A percentile compares a stretch with the other conserved stretches of the same genome.
Conservation (phyloP, 306 rosid species). For the Prunus dulcis region DNA sequence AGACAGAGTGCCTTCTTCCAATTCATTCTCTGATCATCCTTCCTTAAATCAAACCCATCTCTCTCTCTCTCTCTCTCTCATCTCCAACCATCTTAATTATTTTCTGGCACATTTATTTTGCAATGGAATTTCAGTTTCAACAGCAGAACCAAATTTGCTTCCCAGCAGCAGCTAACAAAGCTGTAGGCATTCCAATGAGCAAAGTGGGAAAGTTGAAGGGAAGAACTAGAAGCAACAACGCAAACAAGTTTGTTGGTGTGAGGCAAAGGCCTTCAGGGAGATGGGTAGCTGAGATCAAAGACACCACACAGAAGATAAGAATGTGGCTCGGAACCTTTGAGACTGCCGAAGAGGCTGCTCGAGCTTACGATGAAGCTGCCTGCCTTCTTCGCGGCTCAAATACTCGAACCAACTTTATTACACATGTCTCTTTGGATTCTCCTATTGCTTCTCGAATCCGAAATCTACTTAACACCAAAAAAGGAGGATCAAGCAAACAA, state of each 20-base stretch:
- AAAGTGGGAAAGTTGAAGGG: constrained; percentile 54
- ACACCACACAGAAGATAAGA: constrained; percentile 85
- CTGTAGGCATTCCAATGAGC: constrained; percentile 19
- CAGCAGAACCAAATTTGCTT: constrained; percentile 41
- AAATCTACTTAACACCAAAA: constrained; percentile 59
- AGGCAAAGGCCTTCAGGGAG: constrained; percentile 98
- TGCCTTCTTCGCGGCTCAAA: constrained; percentile 92
- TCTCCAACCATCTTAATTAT: not conserved
- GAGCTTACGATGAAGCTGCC: constrained; percentile 95
- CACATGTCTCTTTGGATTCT: constrained; percentile 72
- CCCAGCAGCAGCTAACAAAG: constrained; percentile 43
- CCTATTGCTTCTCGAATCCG: constrained; percentile 81
- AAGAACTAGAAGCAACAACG: constrained; percentile 38
- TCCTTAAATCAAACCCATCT: not conserved
- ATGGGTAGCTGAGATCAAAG: constrained; percentile 99
- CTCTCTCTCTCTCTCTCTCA: not conserved
- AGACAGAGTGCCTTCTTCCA: not conserved
- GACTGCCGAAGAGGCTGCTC: constrained; percentile 94
- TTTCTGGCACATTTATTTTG: not conserved
- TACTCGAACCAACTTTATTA: constrained; percentile 80
- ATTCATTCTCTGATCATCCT: not conserved
- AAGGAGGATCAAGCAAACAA: constrained; percentile 17
- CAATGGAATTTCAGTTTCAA: constrained; percentile 79
- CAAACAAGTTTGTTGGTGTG: constrained; percentile 83
- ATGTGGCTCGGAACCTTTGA: constrained; percentile 99